Evolutionary conservation across 129 eudicot species (phyloP), one percentile per base, ranked within the genome.

Genomic region (sunflower (Helianthus annuus)): DNA sequence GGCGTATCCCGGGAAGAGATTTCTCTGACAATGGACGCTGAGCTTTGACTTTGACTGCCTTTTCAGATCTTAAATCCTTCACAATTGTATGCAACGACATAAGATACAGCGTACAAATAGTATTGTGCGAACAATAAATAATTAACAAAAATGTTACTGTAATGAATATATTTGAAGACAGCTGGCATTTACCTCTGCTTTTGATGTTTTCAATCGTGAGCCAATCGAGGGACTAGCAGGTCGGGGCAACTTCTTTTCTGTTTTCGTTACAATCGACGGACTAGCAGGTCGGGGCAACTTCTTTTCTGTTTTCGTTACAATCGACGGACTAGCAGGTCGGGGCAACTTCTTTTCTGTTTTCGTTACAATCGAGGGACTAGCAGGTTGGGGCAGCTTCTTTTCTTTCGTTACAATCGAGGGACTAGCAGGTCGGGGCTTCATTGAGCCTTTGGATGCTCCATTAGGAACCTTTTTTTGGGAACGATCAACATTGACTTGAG

Each of bases 121-220:
- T 4, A 70, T 39, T 40, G 66, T 56, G 32, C 58, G 24, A 60
- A 64, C 29, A 53, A 1, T 13, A 27, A 53, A 51, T 39, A 54
- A 51, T 38, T 32, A 22, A 49, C 22, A 51, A 38, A 60, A 22
- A 15, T 16, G 14, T 38, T 22, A 74, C 15, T 16, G 44, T 12
- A 64, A 52, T 60, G 19, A 36, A 16, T 61, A 6, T 48, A 57
- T 15, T 56, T 53, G 4, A 66, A 42, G 72, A 75, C 14, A 63
- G 42, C n/a, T 38, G 71, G 53, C 8, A 68, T 61, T 69, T 67
- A 87, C 96, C 90, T 80, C 89, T 48, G 68, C 3, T 80, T 82
- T 88, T 40, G 74, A 69, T 10, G 76, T 54, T 75, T 66, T 88
- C 39, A 66, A 65, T 32, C 60, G 73, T 39, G 78, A 63, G 54